A percentile compares a stretch with the other conserved stretches of the same genome.
Conservation (phyloP, 202 grass and related monocot species). For the Cymbopogon flexuosus region DNA sequence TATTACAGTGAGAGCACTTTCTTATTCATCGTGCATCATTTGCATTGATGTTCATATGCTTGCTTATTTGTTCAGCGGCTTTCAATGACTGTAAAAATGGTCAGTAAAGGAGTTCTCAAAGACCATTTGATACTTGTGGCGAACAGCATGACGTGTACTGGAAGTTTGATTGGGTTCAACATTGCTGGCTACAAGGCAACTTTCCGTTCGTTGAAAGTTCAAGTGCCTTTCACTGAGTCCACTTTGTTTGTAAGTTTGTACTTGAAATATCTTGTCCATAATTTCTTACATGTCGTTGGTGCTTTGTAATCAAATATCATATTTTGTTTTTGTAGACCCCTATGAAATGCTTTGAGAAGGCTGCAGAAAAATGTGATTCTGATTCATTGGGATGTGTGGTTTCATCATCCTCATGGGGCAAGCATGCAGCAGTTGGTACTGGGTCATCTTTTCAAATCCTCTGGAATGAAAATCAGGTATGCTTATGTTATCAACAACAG, state of each 20-base stretch:
- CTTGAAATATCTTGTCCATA: constrained; percentile 13
- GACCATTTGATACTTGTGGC: constrained; percentile 85
- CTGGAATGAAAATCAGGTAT: constrained; percentile 89
- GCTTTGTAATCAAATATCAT: constrained; percentile 16
- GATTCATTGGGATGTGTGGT: constrained; percentile 77
- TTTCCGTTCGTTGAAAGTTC: constrained; percentile 90
- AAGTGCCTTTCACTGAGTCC: constrained; percentile 95
- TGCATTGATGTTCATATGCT: neutral
- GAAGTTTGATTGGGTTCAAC: constrained; percentile 85
- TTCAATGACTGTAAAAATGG: constrained; percentile 59
- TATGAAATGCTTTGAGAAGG: constrained; percentile 94
- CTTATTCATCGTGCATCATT: constrained; percentile 8
- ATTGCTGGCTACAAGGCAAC: constrained; percentile 74
- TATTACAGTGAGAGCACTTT: neutral
- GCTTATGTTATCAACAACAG: neutral
- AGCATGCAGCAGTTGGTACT: constrained; percentile 73
- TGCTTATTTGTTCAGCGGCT: constrained; percentile 64
- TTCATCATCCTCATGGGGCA: constrained; percentile 90
- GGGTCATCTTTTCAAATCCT: constrained; percentile 95
- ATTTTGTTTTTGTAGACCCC: constrained; percentile 61
- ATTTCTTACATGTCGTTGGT: constrained; percentile 13
- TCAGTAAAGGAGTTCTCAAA: constrained; percentile 80
- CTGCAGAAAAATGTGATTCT: constrained; percentile 80
- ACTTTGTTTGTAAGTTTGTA: constrained; percentile 82
- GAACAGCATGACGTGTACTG: constrained; percentile 90